Evolutionary conservation across 1,284 basidiomycete genomes (phyloP).

Genomic region (Boletellus sp.): DNA sequence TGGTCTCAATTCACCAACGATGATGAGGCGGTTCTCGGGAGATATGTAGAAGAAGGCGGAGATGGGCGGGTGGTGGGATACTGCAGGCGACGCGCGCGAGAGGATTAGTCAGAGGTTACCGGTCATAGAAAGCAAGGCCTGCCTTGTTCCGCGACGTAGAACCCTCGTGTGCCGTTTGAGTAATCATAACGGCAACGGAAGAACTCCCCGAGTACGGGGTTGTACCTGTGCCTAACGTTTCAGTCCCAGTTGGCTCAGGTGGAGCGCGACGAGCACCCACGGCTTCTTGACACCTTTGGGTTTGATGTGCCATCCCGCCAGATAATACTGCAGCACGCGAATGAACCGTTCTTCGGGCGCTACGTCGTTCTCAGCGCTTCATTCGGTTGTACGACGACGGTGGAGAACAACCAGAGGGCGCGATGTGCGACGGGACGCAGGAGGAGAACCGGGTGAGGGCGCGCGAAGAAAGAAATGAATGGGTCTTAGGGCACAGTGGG

Average conservation of each 20-base stretch:
- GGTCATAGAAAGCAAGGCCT: constrained; percentile 7
- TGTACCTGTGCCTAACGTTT: constrained; percentile 61
- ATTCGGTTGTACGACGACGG: constrained; percentile 1
- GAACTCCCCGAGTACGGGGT: constrained; percentile 96
- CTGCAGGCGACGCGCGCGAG: constrained; percentile 36
- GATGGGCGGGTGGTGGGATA: constrained; percentile 92
- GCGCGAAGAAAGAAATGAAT: constrained; percentile 4
- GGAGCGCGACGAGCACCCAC: constrained; percentile 43
- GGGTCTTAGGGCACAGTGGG: constrained; percentile 17
- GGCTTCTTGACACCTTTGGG: constrained; percentile 99
- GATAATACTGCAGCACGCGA: constrained; percentile 89
- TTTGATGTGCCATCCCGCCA: constrained; percentile 99
- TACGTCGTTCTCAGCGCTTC: constrained; percentile 64
- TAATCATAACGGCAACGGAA: constrained; percentile 97
- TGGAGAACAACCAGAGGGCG: neutral
- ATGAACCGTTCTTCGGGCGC: constrained; percentile 91
- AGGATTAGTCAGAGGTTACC: constrained; percentile 5
- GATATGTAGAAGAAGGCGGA: constrained; percentile 97
- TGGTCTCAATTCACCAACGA: constrained; percentile 92
- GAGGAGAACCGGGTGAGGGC: neutral
- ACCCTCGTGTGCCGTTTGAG: constrained; percentile 85
- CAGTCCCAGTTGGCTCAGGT: neutral
- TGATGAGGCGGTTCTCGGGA: constrained; percentile 79
- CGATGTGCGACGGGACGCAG: neutral
- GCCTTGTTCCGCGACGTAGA: constrained; percentile 98